Base-by-base conservation (phyloP, 495 filamentous ascomycete genomes). In the Xylaria scruposa region DNA sequence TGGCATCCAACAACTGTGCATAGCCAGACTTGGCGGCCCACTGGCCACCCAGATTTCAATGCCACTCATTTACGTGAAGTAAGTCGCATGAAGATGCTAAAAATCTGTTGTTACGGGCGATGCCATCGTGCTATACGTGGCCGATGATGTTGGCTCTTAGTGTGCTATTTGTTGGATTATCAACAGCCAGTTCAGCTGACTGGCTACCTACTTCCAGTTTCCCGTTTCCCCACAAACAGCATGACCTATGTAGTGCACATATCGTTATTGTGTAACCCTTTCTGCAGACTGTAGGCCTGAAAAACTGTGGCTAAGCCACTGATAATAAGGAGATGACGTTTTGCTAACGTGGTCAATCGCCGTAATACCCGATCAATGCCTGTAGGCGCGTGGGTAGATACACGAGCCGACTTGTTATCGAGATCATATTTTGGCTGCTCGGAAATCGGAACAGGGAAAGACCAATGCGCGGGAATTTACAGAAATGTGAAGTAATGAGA, bases 11-110 rank as follows among this genome's bases (percentile, higher is more conserved):
- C 38, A 9, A 62, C 36, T 62, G 12, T 40, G 36, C 6, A 44
- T 62, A 62, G 38, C 38, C 38, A 40, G 19, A 62, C 62, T 65
- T 65, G 62, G 62, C 62, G 62, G 42, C 62, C 62, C 42, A 65
- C 42, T 36, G 24, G 62, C 15, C 40, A 47, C 62, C 62, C 21
- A 1, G 9, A 17, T 40, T 44, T 44, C 4, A 4, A 62, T 44
- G 12, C 38, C n/a, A 42, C 13, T 62, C 42, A 26, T 31, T 6
- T 56, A 31, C 26, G 53, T 31, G 12, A 0, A 21, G 19, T 10
- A 38, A 38, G 8, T 38, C 36, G 8, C 7, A 38, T 19, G 17
- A 19, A n/a, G 31, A 8, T 6, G 5, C 36, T 5, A 31, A 1
- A 1, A 38, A 38, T 60, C 56, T 60, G 15, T 13, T 29, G 33